Conservation (phyloP, 2,329 filamentous ascomycete species). For the Penicillium paneum region DNA sequence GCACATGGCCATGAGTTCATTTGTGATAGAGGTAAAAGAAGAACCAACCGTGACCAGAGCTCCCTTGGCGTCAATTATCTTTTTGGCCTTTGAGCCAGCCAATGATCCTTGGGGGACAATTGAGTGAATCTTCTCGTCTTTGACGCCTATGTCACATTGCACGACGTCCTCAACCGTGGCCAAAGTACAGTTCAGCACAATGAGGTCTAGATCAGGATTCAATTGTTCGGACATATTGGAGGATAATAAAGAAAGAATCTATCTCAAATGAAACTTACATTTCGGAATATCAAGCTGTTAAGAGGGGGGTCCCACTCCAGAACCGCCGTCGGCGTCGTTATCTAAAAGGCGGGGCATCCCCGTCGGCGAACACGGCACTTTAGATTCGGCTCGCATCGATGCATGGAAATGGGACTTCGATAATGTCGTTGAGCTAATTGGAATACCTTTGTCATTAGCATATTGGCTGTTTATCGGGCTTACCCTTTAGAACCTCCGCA, state of each 20-base stretch:
- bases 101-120: constrained; percentile 5
- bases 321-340: not conserved
- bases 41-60: not conserved
- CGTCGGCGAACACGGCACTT: not conserved
- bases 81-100: not conserved
- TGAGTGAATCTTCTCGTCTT: constrained; percentile 9
- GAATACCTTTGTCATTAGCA: no score
- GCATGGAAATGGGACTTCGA: no score
- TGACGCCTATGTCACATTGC: constrained; percentile 12
- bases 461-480: no score
- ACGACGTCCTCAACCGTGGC: not conserved
- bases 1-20: not conserved
- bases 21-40: not conserved
- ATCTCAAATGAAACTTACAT: not conserved
- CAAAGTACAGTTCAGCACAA: not conserved
- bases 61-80: constrained; percentile 8
- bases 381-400: no score
- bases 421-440: no score
- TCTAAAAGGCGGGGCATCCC: not conserved
- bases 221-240: not conserved
- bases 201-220: not conserved
- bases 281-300: not conserved
- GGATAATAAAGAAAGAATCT: no score
- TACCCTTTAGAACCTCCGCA: no score
- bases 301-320: not conserved